Evolutionary conservation across 805 yeast genomes (phyloP).

Genomic region (Yamadazyma sp.): DNA sequence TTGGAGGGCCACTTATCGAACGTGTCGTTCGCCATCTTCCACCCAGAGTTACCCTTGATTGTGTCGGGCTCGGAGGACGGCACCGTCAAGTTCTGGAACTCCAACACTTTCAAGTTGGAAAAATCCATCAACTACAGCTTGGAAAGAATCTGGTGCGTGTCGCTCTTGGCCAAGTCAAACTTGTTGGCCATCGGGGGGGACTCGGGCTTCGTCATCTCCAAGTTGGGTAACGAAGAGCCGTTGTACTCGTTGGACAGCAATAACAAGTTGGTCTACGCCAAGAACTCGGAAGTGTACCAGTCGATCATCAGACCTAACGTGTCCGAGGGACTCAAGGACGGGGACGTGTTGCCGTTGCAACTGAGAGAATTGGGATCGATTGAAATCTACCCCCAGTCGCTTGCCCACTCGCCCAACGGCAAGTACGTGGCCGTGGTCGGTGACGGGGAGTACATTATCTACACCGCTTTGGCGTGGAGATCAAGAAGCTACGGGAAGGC

Average conservation of each 20-base stretch:
- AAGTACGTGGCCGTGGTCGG: conserved; percentile 96
- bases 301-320: conserved; percentile 70
- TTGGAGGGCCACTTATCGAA: conserved; percentile 91
- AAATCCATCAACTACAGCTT: conserved; percentile 86
- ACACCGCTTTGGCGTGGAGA: conserved; percentile 98
- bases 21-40: conserved; percentile 96
- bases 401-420: conserved; percentile 95
- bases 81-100: conserved; percentile 90
- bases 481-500: conserved; percentile 91
- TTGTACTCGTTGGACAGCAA: conserved; percentile 88
- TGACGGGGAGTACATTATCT: conserved; percentile 95
- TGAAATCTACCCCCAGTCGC: conserved; percentile 85
- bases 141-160: conserved; percentile 96
- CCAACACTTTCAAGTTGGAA: conserved; percentile 90
- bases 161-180: conserved; percentile 68
- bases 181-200: conserved; percentile 91
- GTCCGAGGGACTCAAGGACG: conserved; percentile 69
- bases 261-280: conserved; percentile 90
- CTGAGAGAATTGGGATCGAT: conserved; percentile 92
- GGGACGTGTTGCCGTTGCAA: conserved; percentile 72
- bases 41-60: conserved; percentile 93
- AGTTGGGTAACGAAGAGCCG: conserved; percentile 93
- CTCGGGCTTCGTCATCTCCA: conserved; percentile 85
- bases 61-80: conserved; percentile 97
- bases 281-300: conserved; percentile 85